Percentiles rank a stretch among this genome's conserved stretches.
These are phyloP conservation scores for Skeletonema marinoi DNA, from an alignment of 108 stramenopile genomes.

Conservation along the genomic window DNA sequence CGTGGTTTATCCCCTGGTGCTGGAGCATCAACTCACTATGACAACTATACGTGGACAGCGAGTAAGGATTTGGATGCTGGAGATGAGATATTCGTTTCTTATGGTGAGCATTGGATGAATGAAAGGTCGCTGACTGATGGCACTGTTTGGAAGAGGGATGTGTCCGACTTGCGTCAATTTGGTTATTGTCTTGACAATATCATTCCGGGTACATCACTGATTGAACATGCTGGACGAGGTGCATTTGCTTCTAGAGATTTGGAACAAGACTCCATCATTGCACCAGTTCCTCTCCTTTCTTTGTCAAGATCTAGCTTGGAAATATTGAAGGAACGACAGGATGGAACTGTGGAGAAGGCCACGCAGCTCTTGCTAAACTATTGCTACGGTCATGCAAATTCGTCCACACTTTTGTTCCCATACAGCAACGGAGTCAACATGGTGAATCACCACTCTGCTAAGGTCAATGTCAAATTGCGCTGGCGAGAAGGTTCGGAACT, in stretches of 20 bases:
- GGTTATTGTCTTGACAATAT: conserved; percentile 69
- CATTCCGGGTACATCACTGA: conserved; percentile 31
- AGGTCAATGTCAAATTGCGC: conserved; percentile 49
- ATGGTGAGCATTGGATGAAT: conserved; percentile 62
- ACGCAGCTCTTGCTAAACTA: conserved; percentile 72
- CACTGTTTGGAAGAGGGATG: conserved; percentile 3
- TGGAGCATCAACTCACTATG: conserved; percentile 70
- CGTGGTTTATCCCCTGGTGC: conserved; percentile 55
- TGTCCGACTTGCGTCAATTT: conserved; percentile 51
- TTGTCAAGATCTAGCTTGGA: conserved; percentile 29
- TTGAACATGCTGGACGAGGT: conserved; percentile 61
- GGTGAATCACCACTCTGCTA: conserved; percentile 62
- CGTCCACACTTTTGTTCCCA: conserved; percentile 65
- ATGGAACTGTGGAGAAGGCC: neutral
- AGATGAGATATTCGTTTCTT: conserved; percentile 68
- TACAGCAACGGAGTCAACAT: conserved; percentile 57
- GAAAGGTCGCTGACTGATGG: neutral
- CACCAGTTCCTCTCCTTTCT: conserved; percentile 20
- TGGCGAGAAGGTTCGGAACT: conserved; percentile 39
- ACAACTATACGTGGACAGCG: conserved; percentile 36
- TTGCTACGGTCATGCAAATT: conserved; percentile 69
- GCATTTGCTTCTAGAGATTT: conserved; percentile 55
- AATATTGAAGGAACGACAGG: conserved; percentile 46
- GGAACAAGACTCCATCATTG: conserved; percentile 26
- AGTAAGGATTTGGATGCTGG: conserved; percentile 47